A percentile compares a stretch with the other conserved stretches of the same genome.
phyloP scores from a whole-genome alignment of 2,329 filamentous ascomycete genomes.

The Claviceps paspali region DNA sequence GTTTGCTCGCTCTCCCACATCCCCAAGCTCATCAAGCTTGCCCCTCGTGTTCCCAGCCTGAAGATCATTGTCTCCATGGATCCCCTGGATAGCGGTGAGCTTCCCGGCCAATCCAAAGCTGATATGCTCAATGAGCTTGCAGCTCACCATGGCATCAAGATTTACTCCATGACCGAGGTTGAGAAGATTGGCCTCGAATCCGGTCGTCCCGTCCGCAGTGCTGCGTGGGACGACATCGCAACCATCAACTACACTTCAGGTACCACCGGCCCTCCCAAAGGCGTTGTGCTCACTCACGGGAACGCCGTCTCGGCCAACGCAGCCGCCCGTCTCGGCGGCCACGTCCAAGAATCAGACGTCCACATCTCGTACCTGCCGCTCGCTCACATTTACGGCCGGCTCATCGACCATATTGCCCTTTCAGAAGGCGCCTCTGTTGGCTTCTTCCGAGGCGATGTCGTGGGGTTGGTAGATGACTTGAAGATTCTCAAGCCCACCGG shows the following conservation, averaged over 20 bases:
- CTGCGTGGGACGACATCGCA: constrained; percentile 58
- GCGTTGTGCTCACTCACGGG: constrained; percentile 66
- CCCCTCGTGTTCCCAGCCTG: constrained; percentile 58
- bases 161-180: constrained; percentile 67
- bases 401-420: constrained; percentile 63
- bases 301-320: constrained; percentile 64
- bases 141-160: constrained; percentile 54
- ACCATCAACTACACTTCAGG: constrained; percentile 90
- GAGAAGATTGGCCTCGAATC: constrained; percentile 64
- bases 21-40: constrained; percentile 64
- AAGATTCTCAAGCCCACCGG: constrained; percentile 71
- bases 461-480: constrained; percentile 77
- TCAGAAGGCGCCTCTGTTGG: constrained; percentile 62
- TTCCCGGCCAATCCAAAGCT: constrained; percentile 60
- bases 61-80: constrained; percentile 86
- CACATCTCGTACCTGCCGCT: constrained; percentile 80
- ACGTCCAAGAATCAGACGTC: constrained; percentile 38
- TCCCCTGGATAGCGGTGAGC: constrained; percentile 65
- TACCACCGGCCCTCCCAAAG: constrained; percentile 71
- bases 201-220: constrained; percentile 55
- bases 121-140: constrained; percentile 65
- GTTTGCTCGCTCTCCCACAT: constrained; percentile 70
- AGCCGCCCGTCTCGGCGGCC: constrained; percentile 39
- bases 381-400: constrained; percentile 84
- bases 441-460: constrained; percentile 86